Conservation (phyloP, 1,284 basidiomycete species). For the Psilocybe mexicana region DNA sequence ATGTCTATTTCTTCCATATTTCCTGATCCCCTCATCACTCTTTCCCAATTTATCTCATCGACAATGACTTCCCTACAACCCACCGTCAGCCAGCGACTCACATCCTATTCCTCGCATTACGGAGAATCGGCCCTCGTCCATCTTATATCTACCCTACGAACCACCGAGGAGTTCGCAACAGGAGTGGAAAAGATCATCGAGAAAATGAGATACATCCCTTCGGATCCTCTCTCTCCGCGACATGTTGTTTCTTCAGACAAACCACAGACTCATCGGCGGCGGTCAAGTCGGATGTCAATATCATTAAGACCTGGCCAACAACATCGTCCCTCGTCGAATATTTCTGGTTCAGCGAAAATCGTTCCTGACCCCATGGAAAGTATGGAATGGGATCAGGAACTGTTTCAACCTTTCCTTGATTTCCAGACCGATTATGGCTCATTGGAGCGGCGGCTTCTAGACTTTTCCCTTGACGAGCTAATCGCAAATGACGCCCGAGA, state of each 20-base stretch:
- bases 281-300: conserved; percentile 73
- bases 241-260: conserved; percentile 23
- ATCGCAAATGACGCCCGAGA: conserved; percentile 40
- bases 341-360: conserved; percentile 24
- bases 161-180: conserved; percentile 80
- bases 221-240: conserved; percentile 30
- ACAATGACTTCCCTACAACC: conserved; percentile 80
- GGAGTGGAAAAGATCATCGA: conserved; percentile 75
- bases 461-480: conserved; percentile 53
- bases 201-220: conserved; percentile 56
- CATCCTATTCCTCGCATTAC: conserved; percentile 63
- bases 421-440: conserved; percentile 81
- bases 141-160: conserved; percentile 68
- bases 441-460: conserved; percentile 72
- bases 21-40: conserved; percentile 70
- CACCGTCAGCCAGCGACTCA: conserved; percentile 75
- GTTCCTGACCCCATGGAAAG: conserved; percentile 38
- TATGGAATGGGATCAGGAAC: conserved; percentile 82
- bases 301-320: conserved; percentile 55
- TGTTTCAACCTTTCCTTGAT: conserved; percentile 92
- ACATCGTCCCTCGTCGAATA: conserved; percentile 35
- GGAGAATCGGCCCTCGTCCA: conserved; percentile 65
- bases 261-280: conserved; percentile 39
- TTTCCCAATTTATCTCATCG: conserved; percentile 80
- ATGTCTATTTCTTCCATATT: conserved; percentile 80